Percentiles rank a stretch among this genome's conserved stretches.
phyloP scores from a whole-genome alignment of 2,329 filamentous ascomycete genomes.

The Stromatinia cepivora region DNA sequence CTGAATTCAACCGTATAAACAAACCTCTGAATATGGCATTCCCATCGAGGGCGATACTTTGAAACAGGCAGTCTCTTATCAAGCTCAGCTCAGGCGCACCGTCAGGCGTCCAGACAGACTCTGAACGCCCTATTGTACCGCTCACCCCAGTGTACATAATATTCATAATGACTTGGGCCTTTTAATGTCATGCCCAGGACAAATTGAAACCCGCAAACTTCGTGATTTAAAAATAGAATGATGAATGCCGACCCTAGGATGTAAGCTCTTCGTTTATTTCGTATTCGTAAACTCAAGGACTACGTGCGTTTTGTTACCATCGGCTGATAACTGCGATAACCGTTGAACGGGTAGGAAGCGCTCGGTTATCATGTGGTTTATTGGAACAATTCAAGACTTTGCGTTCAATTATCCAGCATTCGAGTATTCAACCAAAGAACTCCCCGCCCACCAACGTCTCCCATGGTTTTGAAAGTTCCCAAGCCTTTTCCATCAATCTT shows the following conservation, averaged over 20 bases:
- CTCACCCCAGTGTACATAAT: background rate
- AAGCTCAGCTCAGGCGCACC: background rate
- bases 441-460: conserved; percentile 55
- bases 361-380: no score
- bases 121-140: conserved; percentile 26
- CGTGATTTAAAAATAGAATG: no score
- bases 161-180: conserved; percentile 35
- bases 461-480: conserved; percentile 68
- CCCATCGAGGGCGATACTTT: no score
- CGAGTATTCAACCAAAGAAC: conserved; percentile 37
- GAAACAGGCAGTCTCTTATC: background rate
- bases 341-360: background rate
- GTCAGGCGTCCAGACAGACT: conserved; percentile 26
- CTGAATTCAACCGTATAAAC: no score
- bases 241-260: no score
- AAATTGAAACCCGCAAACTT: conserved; percentile 18
- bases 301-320: background rate
- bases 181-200: conserved; percentile 49
- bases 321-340: background rate
- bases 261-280: background rate
- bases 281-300: background rate
- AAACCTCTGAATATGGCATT: no score
- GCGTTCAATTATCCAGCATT: background rate
- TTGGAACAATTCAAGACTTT: background rate
- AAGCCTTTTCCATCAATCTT: conserved; percentile 66